Percentiles rank a stretch among this genome's conserved stretches.
These are phyloP conservation scores for Kwoniella newhampshirensis DNA, from an alignment of 768 basidiomycete genomes.

Conservation along the genomic window DNA sequence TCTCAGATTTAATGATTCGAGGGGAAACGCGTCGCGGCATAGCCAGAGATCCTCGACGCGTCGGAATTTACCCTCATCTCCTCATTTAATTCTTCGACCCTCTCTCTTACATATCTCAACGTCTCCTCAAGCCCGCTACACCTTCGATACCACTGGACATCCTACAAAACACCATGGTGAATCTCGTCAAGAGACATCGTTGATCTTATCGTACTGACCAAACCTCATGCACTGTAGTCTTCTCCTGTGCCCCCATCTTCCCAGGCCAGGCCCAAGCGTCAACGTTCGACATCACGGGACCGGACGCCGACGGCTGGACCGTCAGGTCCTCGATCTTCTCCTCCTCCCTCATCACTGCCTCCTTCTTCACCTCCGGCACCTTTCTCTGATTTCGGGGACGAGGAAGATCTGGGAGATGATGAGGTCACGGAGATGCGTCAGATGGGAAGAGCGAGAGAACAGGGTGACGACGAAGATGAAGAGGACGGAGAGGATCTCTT, in stretches of 20 bases:
- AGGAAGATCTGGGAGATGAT: slow-evolving; percentile 66
- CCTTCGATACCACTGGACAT: neutral
- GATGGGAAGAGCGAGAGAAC: slow-evolving; percentile 52
- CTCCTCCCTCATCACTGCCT: slow-evolving; percentile 67
- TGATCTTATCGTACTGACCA: neutral
- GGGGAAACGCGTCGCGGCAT: slow-evolving; percentile 20
- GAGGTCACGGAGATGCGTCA: slow-evolving; percentile 49
- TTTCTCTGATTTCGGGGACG: slow-evolving; percentile 80
- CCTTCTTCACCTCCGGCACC: slow-evolving; percentile 79
- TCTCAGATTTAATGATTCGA: neutral
- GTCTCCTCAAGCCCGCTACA: neutral
- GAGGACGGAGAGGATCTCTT: slow-evolving; percentile 95
- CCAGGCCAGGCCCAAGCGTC: slow-evolving; percentile 46
- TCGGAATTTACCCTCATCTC: slow-evolving; percentile 18
- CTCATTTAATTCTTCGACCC: slow-evolving; percentile 9
- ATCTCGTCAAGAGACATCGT: neutral
- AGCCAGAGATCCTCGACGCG: slow-evolving; percentile 1
- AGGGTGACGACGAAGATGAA: slow-evolving; percentile 68
- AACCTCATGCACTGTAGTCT: slow-evolving; percentile 23
- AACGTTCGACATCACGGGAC: slow-evolving; percentile 27
- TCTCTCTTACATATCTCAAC: neutral
- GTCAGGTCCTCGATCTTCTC: slow-evolving; percentile 47
- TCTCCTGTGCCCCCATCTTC: slow-evolving; percentile 47
- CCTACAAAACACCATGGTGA: neutral
- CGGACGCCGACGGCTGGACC: slow-evolving; percentile 41